Conservation (phyloP, 352 stramenopile genomes). For the Globisporangium canariense region DNA sequence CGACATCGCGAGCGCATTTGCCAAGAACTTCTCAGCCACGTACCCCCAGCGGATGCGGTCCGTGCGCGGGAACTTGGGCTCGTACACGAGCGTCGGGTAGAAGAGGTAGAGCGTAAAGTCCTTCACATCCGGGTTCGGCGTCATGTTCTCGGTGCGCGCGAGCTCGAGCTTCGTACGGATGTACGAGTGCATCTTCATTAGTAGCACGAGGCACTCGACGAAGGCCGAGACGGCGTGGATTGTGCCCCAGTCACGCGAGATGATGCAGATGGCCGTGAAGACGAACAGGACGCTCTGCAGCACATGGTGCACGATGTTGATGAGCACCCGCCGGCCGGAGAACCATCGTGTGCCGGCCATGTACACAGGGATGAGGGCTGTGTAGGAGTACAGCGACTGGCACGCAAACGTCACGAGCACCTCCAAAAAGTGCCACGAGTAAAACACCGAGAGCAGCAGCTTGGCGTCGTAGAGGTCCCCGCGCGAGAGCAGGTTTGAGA, state of each 20-base stretch:
- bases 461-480: slow-evolving; percentile 50
- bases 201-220: slow-evolving; percentile 67
- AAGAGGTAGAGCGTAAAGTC: slow-evolving; percentile 73
- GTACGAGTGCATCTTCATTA: slow-evolving; percentile 88
- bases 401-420: slow-evolving; percentile 64
- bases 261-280: slow-evolving; percentile 60
- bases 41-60: slow-evolving; percentile 83
- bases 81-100: slow-evolving; percentile 93
- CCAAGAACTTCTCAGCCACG: slow-evolving; percentile 70
- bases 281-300: slow-evolving; percentile 74
- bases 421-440: slow-evolving; percentile 67
- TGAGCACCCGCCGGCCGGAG: slow-evolving; percentile 35
- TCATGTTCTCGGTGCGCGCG: slow-evolving; percentile 25
- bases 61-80: slow-evolving; percentile 89
- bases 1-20: slow-evolving; percentile 74
- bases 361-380: slow-evolving; percentile 66
- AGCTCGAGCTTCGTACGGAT: slow-evolving; percentile 71
- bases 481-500: slow-evolving; percentile 47
- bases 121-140: slow-evolving; percentile 34
- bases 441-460: slow-evolving; percentile 66
- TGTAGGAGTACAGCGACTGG: slow-evolving; percentile 69
- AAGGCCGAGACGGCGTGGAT: slow-evolving; percentile 74
- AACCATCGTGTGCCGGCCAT: slow-evolving; percentile 44
- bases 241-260: slow-evolving; percentile 70
- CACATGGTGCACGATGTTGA: slow-evolving; percentile 72